Conservation (phyloP, 352 stramenopile species). For the Globisporangium camurandrum region DNA sequence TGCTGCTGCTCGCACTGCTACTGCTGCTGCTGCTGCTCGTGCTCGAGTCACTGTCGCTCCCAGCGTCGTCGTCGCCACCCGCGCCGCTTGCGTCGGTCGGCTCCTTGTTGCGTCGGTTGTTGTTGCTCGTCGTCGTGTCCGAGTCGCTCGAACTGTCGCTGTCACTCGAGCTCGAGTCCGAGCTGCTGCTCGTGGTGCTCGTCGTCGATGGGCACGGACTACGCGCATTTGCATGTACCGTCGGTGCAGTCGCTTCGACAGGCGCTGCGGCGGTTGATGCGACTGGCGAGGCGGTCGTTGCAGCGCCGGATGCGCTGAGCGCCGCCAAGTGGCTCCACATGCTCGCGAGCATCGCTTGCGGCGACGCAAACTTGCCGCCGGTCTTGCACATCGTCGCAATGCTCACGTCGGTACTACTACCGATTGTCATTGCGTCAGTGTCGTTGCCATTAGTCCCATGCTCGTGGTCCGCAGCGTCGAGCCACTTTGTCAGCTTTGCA, state of each 20-base stretch:
- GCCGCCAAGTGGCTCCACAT: conserved; percentile 1
- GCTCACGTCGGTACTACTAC: conserved; percentile 14
- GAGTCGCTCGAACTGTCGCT: conserved; percentile 17
- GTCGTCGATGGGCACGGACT: conserved; percentile 32
- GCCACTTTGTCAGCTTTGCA: conserved; percentile 15
- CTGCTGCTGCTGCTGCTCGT: conserved; percentile 19
- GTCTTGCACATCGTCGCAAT: conserved; percentile 13
- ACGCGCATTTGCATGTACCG: neutral
- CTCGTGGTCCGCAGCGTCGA: neutral
- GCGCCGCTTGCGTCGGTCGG: conserved; percentile 4
- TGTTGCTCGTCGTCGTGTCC: conserved; percentile 9
- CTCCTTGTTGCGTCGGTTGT: conserved; percentile 5
- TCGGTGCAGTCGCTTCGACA: neutral
- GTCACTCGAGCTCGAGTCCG: conserved; percentile 12
- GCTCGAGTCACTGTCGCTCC: conserved; percentile 23
- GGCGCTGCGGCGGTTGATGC: neutral
- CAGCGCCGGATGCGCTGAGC: neutral
- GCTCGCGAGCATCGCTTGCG: conserved; percentile 9
- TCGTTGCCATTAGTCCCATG: neutral
- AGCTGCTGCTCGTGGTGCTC: conserved; percentile 24
- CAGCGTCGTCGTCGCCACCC: conserved; percentile 8
- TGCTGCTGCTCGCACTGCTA: conserved; percentile 10
- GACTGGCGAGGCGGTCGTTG: neutral
- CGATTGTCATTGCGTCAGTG: conserved; percentile 2
- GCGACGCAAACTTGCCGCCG: conserved; percentile 1